phyloP scores from a whole-genome alignment of 495 filamentous ascomycete species.

The Xylaria palmicola region DNA sequence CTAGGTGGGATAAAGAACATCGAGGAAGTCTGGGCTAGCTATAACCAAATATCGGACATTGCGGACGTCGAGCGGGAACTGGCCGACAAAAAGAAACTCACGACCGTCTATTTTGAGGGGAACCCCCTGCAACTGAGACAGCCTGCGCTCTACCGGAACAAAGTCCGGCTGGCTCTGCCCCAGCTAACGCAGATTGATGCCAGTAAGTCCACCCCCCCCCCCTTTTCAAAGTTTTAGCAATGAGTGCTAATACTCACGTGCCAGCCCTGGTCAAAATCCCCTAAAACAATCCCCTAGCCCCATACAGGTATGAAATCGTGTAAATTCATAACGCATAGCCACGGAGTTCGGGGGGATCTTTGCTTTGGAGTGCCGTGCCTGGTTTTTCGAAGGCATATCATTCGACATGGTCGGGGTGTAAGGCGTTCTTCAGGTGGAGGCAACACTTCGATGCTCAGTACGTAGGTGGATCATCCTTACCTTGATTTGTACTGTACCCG shows the following conservation, averaged over 20 bases:
- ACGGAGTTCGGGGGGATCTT: slow-evolving; percentile 23
- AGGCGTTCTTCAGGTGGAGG: too few species aligned
- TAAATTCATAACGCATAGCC: slow-evolving; percentile 26
- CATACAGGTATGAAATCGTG: slow-evolving; percentile 1
- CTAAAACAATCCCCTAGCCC: slow-evolving; percentile 1
- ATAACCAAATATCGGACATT: slow-evolving; percentile 77
- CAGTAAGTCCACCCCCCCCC: slow-evolving; percentile 61
- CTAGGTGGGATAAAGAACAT: slow-evolving; percentile 67
- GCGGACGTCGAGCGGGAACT: slow-evolving; percentile 81
- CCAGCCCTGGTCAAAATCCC: slow-evolving; percentile 41
- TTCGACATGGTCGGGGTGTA: too few species aligned
- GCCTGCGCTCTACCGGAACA: slow-evolving; percentile 84
- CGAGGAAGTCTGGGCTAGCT: slow-evolving; percentile 93
- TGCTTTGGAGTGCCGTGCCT: not conserved
- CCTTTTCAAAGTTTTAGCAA: slow-evolving; percentile 1
- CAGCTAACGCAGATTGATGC: slow-evolving; percentile 93
- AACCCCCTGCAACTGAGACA: slow-evolving; percentile 81
- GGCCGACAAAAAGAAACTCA: slow-evolving; percentile 70
- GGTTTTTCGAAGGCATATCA: not conserved
- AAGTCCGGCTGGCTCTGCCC: slow-evolving; percentile 83
- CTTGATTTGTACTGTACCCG: not conserved
- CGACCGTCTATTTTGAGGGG: slow-evolving; percentile 96
- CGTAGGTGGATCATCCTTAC: not conserved
- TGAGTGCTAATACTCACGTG: slow-evolving; percentile 31
- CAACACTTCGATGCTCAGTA: too few species aligned